Conservation (phyloP, 2,329 filamentous ascomycete species). For the Hirsutella thompsonii region DNA sequence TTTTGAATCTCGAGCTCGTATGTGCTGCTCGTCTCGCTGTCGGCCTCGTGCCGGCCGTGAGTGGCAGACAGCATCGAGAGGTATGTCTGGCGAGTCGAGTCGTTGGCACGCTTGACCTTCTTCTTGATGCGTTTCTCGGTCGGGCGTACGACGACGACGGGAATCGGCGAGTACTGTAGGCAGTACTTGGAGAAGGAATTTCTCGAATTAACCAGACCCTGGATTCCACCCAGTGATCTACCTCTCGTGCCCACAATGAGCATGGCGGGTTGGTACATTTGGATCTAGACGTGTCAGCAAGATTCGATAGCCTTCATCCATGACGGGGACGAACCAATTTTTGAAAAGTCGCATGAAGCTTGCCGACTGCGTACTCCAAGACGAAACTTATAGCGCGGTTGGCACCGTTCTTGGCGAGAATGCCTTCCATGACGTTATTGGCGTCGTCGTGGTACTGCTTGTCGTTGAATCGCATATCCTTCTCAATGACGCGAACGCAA, state of each 20-base stretch:
- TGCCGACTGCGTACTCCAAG: constrained; percentile 78
- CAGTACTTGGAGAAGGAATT: constrained; percentile 93
- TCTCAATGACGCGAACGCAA: constrained; percentile 78
- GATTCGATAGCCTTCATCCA: neutral
- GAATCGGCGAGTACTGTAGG: constrained; percentile 83
- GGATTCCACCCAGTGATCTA: constrained; percentile 71
- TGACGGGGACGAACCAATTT: constrained; percentile 52
- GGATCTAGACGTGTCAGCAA: constrained; percentile 45
- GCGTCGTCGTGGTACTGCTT: constrained; percentile 68
- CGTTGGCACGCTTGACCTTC: constrained; percentile 70
- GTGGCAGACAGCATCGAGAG: constrained; percentile 60
- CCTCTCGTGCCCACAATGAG: constrained; percentile 83
- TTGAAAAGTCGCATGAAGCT: constrained; percentile 82
- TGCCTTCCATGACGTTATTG: constrained; percentile 57
- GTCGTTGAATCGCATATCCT: constrained; percentile 58
- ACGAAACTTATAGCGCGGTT: constrained; percentile 78
- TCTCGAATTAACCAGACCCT: constrained; percentile 62
- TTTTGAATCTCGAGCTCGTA: constrained; percentile 43
- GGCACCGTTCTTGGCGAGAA: constrained; percentile 64
- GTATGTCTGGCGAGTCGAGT: constrained; percentile 65
- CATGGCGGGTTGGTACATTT: constrained; percentile 83
- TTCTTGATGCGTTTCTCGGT: constrained; percentile 82
- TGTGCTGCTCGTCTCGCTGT: constrained; percentile 36
- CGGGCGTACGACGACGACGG: constrained; percentile 83
- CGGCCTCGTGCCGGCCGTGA: constrained; percentile 42